phyloP scores from a whole-genome alignment of 345 rosid genomes.

The Moricandia arvensis region DNA sequence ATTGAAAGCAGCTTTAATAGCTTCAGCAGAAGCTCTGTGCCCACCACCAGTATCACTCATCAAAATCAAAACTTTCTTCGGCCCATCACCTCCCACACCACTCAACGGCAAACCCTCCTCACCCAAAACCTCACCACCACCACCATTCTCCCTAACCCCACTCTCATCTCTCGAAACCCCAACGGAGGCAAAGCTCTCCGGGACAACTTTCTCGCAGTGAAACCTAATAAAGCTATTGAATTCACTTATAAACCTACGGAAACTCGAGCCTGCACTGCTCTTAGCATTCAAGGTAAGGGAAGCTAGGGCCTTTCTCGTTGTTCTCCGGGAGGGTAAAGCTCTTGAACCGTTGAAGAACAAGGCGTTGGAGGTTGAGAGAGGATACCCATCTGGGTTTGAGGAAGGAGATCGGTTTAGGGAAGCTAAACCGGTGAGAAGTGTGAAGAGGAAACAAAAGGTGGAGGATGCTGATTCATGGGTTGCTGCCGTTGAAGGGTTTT shows the following conservation, averaged over 20 bases:
- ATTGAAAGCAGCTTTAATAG: constrained; percentile 84
- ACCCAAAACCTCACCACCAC: constrained; percentile 43
- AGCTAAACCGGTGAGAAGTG: constrained; percentile 48
- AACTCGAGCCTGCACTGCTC: constrained; percentile 40
- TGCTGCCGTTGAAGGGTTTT: constrained; percentile 55
- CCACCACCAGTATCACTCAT: constrained; percentile 99
- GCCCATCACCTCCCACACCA: constrained; percentile 47
- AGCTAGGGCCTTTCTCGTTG: constrained; percentile 39
- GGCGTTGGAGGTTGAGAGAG: constrained; percentile 48
- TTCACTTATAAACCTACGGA: constrained; percentile 52
- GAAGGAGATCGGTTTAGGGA: constrained; percentile 37
- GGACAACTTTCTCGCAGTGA: constrained; percentile 74
- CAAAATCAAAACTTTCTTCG: constrained; percentile 86
- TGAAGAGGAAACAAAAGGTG: constrained; percentile 45
- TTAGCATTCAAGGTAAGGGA: constrained; percentile 52
- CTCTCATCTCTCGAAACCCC: constrained; percentile 48
- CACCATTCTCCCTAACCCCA: constrained; percentile 49
- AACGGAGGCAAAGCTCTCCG: constrained; percentile 75
- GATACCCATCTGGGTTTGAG: constrained; percentile 48
- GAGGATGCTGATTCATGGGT: constrained; percentile 54
- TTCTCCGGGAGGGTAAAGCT: constrained; percentile 22
- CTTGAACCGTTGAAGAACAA: constrained; percentile 47
- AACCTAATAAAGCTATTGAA: constrained; percentile 65
- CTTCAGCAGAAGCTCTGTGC: constrained; percentile 96
- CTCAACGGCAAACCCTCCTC: constrained; percentile 60